Evolutionary conservation across 148 eudicot species (phyloP), one percentile per base, ranked within the genome.

Genomic region (Rhododendron griersonianum): DNA sequence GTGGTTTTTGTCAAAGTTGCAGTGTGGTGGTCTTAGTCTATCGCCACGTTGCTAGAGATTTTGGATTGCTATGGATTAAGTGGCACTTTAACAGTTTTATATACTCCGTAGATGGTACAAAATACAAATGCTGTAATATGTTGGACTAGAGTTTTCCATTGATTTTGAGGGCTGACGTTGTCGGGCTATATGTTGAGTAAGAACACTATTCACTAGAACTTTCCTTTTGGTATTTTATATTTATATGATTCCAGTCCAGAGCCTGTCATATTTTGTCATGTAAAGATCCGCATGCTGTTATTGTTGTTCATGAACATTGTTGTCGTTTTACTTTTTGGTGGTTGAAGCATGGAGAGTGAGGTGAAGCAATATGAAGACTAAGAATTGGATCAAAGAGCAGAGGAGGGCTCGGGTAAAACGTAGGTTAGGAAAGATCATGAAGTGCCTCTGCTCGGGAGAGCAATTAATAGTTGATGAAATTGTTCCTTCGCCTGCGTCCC

Each of bases 401-500:
- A 82, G 88, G 63, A 91, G 81, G 87, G 73, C 55, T 16, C 83
- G 33, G 39, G 48, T 47, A 48, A 51, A 65, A 21, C 83, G 30
- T 69, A 91, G 85, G 74, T 83, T 91, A 59, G 73, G 88, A 71
- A 91, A 84, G 88, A 92, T 93, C 83, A 94, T 95, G 98, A 90
- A 87, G 77, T 95, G 94, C 88, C 87, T 95, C 28, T 89, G 94
- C 89, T 91, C 94, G 53, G 94, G 94, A 81, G 94, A 93, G 81
- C 96, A 91, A 82, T 77, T 85, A 74, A 85, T 74, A 83, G 87
- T 79, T 78, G 85, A 91, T 55, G 93, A 94, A 55, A 91, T 87
- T 86, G 88, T 86, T 83, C 89, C 92, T 86, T 67, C 88, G 16
- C 80, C 98, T 85, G 92, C 91, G 82, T 90, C 95, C 59, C 88